Conservation (phyloP, 768 basidiomycete genomes). For the Naganishia friedmannii region DNA sequence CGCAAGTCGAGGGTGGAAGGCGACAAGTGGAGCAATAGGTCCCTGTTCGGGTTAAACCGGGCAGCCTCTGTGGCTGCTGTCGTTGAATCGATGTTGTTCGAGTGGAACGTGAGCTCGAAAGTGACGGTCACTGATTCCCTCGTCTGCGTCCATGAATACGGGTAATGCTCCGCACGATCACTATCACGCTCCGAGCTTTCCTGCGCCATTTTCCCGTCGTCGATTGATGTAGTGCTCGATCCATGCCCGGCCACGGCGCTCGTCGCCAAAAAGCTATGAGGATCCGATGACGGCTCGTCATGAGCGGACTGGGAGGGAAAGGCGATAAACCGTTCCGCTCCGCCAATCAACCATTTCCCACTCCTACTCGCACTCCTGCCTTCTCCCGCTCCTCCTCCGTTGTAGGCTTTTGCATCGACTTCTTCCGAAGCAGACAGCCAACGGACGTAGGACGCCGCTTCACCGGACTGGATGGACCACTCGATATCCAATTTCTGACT, state of each 20-base stretch:
- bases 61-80: constrained; percentile 31
- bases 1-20: constrained; percentile 17
- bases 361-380: background rate
- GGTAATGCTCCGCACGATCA: constrained; percentile 44
- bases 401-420: too few species aligned
- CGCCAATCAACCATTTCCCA: background rate
- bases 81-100: background rate
- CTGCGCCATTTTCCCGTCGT: background rate
- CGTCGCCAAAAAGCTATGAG: too few species aligned
- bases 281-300: too few species aligned
- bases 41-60: constrained; percentile 7
- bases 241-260: too few species aligned
- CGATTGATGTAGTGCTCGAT: too few species aligned
- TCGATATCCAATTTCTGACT: background rate
- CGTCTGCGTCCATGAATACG: constrained; percentile 92
- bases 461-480: background rate
- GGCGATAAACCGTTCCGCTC: background rate
- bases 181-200: background rate
- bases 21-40: constrained; percentile 19
- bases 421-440: too few species aligned
- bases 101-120: constrained; percentile 58
- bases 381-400: background rate
- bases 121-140: constrained; percentile 76
- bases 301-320: background rate
- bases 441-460: background rate